Base-by-base conservation (phyloP, 805 yeast species). In the Yarrowia keelungensis region DNA sequence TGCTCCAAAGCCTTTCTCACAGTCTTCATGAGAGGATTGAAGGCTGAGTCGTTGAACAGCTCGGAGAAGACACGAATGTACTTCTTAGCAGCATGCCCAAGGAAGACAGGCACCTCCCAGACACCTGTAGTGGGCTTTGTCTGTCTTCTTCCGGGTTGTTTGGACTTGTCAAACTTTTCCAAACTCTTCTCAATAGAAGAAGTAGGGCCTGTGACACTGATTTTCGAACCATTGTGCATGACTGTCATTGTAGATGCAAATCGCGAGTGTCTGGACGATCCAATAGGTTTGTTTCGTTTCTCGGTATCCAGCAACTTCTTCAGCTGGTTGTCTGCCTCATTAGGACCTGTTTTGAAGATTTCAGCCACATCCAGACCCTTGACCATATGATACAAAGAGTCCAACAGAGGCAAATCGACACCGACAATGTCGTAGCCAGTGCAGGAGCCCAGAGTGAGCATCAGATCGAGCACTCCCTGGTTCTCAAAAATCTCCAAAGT, bases 391-490 rank as follows among this genome's bases (percentile, higher is more conserved):
- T 86, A 89, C 39, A 91, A 76, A 53, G 90, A 83, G 72, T 95
- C 98, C 64, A 92, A 78, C 67, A 90, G 80, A 3, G 87, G 83
- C 0, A 85, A 80, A 4, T 87, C 91, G 58, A 91, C 84, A 39
- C 86, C 80, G 49, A 84, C 90, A 73, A 89, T 86, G 58, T 89
- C 92, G 0, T 79, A 74, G 3, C 87, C 89, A 35, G 92, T 77
- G 0, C 89, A 85, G 10, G 89, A 86, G 0, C 89, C 81, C 53
- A 95, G 78, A 0, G 96, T 88, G n/a, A 89, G 81, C 16, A 95
- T 72, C 65, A 93, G 86, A 58, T 84, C 85, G 54, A 95, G 81
- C 1, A 91, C 97, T 71, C 89, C 86, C 73, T 91, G 93, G 59
- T 81, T 79, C n/a, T 86, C 81, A 73, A 87, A 91, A 10, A 86